Evolutionary conservation across 257 asterid species (phyloP).

Genomic region (Ballota nigra): DNA sequence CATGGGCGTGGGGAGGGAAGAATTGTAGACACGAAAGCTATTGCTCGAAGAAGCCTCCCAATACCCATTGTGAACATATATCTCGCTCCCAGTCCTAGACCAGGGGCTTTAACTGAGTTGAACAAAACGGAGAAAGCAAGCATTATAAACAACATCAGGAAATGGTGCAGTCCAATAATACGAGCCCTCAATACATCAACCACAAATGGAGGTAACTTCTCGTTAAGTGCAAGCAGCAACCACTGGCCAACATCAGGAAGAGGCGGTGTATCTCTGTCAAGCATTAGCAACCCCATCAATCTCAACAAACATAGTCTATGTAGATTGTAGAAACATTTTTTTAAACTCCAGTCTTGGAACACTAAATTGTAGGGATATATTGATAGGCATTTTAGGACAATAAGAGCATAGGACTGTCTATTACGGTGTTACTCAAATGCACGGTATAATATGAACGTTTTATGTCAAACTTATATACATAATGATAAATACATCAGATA

Average conservation of each 20-base stretch:
- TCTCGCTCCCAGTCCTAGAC: conserved; percentile 90
- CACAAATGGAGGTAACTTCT: conserved; percentile 61
- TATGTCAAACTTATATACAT: background rate
- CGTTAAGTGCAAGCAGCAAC: conserved; percentile 80
- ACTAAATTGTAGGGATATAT: background rate
- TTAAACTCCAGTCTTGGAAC: background rate
- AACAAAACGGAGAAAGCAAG: conserved; percentile 90
- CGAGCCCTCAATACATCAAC: conserved; percentile 77
- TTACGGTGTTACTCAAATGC: no score
- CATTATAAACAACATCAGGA: conserved; percentile 91
- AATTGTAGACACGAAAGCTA: conserved; percentile 86
- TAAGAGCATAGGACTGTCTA: background rate
- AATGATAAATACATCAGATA: background rate
- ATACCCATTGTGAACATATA: conserved; percentile 97
- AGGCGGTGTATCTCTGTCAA: conserved; percentile 68
- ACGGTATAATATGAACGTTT: background rate
- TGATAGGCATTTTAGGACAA: background rate
- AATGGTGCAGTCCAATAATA: conserved; percentile 93
- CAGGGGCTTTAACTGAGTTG: conserved; percentile 89
- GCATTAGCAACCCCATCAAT: conserved; percentile 29
- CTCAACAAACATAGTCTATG: background rate
- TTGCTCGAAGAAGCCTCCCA: conserved; percentile 86
- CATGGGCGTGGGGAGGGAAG: conserved; percentile 97
- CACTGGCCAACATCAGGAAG: conserved; percentile 99
- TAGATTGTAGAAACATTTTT: background rate